phyloP scores from a whole-genome alignment of 352 stramenopile genomes.

The Poterioochromonas sp. region DNA sequence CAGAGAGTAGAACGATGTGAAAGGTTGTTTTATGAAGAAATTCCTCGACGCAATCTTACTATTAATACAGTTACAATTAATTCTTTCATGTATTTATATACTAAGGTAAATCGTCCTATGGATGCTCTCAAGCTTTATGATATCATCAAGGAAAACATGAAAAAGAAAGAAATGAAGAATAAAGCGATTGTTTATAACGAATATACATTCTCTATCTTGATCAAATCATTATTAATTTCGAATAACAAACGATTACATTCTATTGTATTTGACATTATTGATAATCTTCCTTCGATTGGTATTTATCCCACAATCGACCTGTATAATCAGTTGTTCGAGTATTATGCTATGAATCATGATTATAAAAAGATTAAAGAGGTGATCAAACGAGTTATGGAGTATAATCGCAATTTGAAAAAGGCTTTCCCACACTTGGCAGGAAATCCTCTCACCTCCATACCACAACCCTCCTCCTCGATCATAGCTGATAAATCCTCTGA shows the following conservation, averaged over 20 bases:
- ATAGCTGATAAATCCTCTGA: too few species aligned
- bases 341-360: background rate
- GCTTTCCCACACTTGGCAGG: too few species aligned
- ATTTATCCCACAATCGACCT: background rate
- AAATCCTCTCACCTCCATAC: too few species aligned
- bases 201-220: background rate
- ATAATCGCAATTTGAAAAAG: too few species aligned
- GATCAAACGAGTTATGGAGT: too few species aligned
- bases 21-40: constrained; percentile 2
- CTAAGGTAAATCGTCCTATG: background rate
- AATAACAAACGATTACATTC: background rate
- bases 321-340: constrained; percentile 15
- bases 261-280: background rate
- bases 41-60: background rate
- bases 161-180: background rate
- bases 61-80: background rate
- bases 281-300: background rate
- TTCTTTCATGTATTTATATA: constrained; percentile 14
- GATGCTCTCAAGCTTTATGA: constrained; percentile 7
- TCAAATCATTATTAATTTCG: background rate
- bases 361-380: background rate
- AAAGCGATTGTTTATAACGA: background rate
- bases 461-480: too few species aligned
- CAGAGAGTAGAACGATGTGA: background rate
- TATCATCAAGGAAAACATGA: background rate